phyloP scores from a whole-genome alignment of 163 green algal species.

The Smithsoniella earleae region DNA sequence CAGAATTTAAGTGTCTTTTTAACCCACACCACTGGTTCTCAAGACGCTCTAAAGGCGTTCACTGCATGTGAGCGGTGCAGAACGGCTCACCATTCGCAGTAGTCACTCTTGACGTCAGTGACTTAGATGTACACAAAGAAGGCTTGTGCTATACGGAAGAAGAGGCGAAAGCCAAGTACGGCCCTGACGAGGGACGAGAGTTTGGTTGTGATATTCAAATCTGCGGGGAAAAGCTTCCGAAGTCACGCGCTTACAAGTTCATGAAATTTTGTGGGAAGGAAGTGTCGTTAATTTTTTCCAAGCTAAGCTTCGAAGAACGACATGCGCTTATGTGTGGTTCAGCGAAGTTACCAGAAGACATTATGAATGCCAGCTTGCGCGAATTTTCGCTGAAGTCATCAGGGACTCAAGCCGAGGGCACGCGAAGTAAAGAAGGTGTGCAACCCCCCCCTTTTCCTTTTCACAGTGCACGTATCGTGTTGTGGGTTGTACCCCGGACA shows the following conservation, averaged over 20 bases:
- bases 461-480: neutral
- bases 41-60: no score
- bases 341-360: neutral
- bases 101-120: constrained; percentile 1
- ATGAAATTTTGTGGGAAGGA: constrained; percentile 1
- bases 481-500: no score
- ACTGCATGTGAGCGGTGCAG: neutral
- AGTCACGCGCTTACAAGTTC: neutral
- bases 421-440: no score
- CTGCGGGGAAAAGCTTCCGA: constrained; percentile 14
- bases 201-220: constrained; percentile 9
- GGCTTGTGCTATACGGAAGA: constrained; percentile 13
- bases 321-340: constrained; percentile 9
- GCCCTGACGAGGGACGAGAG: neutral
- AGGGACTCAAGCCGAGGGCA: no score
- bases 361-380: neutral
- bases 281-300: neutral
- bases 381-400: neutral
- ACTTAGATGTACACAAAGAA: neutral
- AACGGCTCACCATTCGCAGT: constrained; percentile 19
- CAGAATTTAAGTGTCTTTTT: no score
- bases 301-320: constrained; percentile 21
- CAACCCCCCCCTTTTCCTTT: no score
- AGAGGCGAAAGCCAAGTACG: constrained; percentile 12
- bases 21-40: no score